Evolutionary conservation across 2,329 filamentous ascomycete genomes (phyloP), one percentile per base, ranked within the genome.

Genomic region (Penicillium sumatraense): DNA sequence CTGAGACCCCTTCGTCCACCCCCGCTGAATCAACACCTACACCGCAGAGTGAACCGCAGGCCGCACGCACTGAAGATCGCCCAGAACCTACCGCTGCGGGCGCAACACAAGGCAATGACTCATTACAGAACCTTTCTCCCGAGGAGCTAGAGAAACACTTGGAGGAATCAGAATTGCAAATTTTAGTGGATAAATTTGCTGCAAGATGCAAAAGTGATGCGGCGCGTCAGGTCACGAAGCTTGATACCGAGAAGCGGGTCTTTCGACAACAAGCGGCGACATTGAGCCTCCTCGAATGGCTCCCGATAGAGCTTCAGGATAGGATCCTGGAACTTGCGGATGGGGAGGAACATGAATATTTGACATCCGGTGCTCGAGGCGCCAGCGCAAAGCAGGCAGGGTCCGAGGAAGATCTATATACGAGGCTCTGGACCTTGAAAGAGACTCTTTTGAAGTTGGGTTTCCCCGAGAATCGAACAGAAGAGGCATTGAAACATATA

Each of bases 141-240:
- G 93, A 97, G 70, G 91, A 98, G 72, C 89, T 97, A 49, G 95
- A 97, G 70, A 87, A 80, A 60, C 91, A 96, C 67, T 83, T 98
- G 14, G 91, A 97, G 71, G 89, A 92, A 66, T 89, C 91, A n/a
- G 91, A 96, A 66, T 80, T 99, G 33, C 93, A 98, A 72, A 77
- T 90, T 20, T 78, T 97, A 5, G 88, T 98, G 14, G 93, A 98
- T 60, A 95, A 92, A 68, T 80, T 93, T 73, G 88, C 88, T 0
- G 78, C 84, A 36, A 96, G 93, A 73, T 88, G 89, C 58, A 89
- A 88, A 64, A 87, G 88, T 66, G 93, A 97, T 74, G 87, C 89
- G 14, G 80, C 84, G 60, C 88, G 93, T 18, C 91, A 96, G 70
- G 86, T 87, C 58, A 80, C 83, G 20, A 89, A 90, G 63, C 81